A percentile compares a stretch with the other conserved stretches of the same genome.
Evolutionary conservation across 2,329 filamentous ascomycete species (phyloP).

Genomic region (Stachybotrys echinatus): DNA sequence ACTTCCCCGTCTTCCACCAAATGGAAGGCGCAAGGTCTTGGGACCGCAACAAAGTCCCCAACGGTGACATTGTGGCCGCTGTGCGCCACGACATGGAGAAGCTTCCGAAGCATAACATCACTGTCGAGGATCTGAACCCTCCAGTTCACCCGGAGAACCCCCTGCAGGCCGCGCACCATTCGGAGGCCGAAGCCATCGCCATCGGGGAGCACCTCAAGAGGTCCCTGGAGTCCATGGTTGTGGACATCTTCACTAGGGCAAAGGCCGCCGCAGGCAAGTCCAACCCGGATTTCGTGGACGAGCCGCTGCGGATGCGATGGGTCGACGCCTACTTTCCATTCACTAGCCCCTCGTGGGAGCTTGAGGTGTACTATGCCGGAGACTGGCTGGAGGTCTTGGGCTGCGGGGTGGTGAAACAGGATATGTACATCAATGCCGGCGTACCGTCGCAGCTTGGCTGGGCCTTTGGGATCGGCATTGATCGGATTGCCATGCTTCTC

Average conservation of each 20-base stretch:
- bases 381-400: conserved; percentile 96
- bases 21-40: conserved; percentile 95
- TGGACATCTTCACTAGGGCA: conserved; percentile 80
- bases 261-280: conserved; percentile 56
- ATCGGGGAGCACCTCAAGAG: conserved; percentile 82
- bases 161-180: conserved; percentile 67
- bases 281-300: conserved; percentile 46
- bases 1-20: conserved; percentile 97
- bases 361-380: conserved; percentile 90
- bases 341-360: conserved; percentile 90
- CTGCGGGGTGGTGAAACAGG: conserved; percentile 84
- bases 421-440: conserved; percentile 71
- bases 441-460: conserved; percentile 75
- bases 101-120: conserved; percentile 68
- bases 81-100: conserved; percentile 66
- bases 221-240: conserved; percentile 82
- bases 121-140: conserved; percentile 80
- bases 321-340: conserved; percentile 97
- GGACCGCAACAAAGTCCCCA: conserved; percentile 61
- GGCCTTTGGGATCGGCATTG: conserved; percentile 93
- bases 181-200: conserved; percentile 71
- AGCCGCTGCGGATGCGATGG: conserved; percentile 85
- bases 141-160: conserved; percentile 78
- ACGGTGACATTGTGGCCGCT: conserved; percentile 54
- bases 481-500: conserved; percentile 94